Conservation (phyloP, 2,329 filamentous ascomycete genomes). For the Ophiostoma pallidulum region DNA sequence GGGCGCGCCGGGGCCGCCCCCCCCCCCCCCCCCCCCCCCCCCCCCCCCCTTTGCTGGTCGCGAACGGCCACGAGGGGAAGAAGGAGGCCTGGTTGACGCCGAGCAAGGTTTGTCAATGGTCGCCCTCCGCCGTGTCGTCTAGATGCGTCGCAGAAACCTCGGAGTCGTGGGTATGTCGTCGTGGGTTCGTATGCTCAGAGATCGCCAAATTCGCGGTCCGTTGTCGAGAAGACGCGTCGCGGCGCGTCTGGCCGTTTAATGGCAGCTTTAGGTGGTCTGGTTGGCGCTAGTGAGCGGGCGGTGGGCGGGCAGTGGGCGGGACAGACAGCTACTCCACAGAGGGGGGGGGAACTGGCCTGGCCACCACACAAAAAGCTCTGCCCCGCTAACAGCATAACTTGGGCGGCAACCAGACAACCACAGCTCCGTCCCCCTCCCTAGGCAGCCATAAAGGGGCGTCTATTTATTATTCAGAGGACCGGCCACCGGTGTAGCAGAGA, state of each 20-base stretch:
- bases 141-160: no score
- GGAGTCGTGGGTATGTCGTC: neutral
- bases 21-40: no score
- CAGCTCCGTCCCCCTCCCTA: neutral
- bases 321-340: no score
- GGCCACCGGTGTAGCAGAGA: no score
- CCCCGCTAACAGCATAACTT: neutral
- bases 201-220: neutral
- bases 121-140: no score
- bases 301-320: neutral
- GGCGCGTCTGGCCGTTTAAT: conserved; percentile 25
- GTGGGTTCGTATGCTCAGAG: neutral
- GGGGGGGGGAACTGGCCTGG: no score
- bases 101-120: no score
- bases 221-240: conserved; percentile 28
- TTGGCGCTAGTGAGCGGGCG: conserved; percentile 4
- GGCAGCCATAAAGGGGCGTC: neutral
- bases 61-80: neutral
- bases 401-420: neutral
- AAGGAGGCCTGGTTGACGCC: neutral
- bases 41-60: no score
- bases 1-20: no score
- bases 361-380: neutral
- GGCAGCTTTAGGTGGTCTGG: conserved; percentile 7
- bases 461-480: neutral